Percentiles rank a stretch among this genome's conserved stretches.
Evolutionary conservation across 352 stramenopile genomes (phyloP).

Genomic region (Plasmopara halstedii): DNA sequence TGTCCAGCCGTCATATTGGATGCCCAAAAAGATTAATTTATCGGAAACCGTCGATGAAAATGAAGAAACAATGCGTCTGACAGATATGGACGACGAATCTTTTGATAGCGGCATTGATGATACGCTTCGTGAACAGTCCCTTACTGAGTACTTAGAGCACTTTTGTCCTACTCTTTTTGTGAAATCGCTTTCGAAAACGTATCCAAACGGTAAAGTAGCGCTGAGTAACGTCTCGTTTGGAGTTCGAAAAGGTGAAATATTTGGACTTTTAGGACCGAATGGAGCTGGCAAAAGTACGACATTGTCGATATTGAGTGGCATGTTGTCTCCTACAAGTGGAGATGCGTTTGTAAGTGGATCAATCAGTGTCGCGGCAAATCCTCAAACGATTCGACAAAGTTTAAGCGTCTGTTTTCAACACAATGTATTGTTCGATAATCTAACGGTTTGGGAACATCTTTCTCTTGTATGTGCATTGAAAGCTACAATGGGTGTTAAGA

Average conservation of each 20-base stretch:
- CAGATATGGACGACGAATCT: conserved; percentile 14
- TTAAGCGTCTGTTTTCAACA: conserved; percentile 83
- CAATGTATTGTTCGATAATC: conserved; percentile 68
- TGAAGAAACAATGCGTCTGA: conserved; percentile 16
- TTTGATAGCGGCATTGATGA: conserved; percentile 35
- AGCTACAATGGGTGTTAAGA: conserved; percentile 43
- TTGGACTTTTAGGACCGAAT: conserved; percentile 91
- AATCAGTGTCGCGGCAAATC: conserved; percentile 38
- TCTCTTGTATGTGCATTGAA: conserved; percentile 62
- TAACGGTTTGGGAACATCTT: conserved; percentile 75
- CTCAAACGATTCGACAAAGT: conserved; percentile 48
- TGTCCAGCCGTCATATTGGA: conserved; percentile 83
- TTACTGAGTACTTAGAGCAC: conserved; percentile 47
- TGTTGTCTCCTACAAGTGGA: conserved; percentile 72
- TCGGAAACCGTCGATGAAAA: conserved; percentile 12
- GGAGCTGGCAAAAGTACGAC: conserved; percentile 94
- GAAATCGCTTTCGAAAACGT: conserved; percentile 50
- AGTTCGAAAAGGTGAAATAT: conserved; percentile 88
- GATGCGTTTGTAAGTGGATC: conserved; percentile 54
- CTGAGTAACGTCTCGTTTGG: conserved; percentile 81
- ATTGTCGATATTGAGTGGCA: conserved; percentile 93
- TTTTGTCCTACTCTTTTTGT: conserved; percentile 57
- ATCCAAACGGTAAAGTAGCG: conserved; percentile 69
- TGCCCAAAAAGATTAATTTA: conserved; percentile 6
- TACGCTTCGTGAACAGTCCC: conserved; percentile 54